A percentile compares a stretch with the other conserved stretches of the same genome.
These are phyloP conservation scores for Phyllosticta capitalensis DNA, from an alignment of 2,329 filamentous ascomycete genomes.

Conservation along the genomic window DNA sequence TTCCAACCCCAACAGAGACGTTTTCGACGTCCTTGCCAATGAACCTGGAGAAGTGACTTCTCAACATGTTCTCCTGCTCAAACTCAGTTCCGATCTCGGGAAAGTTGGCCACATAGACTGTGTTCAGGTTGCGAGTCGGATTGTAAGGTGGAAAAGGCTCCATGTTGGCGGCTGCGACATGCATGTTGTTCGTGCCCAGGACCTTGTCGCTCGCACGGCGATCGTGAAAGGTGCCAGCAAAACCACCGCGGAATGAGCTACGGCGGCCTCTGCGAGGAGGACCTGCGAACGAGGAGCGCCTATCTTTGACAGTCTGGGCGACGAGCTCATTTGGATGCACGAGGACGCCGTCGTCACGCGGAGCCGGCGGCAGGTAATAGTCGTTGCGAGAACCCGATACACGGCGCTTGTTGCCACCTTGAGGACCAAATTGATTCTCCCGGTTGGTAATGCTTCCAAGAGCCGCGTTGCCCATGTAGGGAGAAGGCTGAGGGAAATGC, in stretches of 20 bases:
- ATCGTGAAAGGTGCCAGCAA: background rate
- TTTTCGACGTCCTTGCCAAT: background rate
- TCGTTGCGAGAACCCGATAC: slow-evolving; percentile 1
- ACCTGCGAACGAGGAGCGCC: background rate
- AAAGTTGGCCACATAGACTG: slow-evolving; percentile 2
- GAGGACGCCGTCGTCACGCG: background rate
- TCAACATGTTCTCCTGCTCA: background rate
- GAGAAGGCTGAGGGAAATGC: background rate
- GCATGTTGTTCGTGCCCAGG: background rate
- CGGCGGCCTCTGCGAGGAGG: background rate
- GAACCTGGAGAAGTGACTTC: background rate
- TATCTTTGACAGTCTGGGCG: background rate
- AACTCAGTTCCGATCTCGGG: background rate
- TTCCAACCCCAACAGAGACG: background rate
- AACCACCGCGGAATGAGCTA: background rate
- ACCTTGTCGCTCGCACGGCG: background rate
- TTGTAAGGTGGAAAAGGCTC: slow-evolving; percentile 5
- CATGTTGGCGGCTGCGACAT: background rate
- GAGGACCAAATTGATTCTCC: background rate
- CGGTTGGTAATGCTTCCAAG: slow-evolving; percentile 1
- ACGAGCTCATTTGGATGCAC: background rate
- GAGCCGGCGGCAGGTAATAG: background rate
- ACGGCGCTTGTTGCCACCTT: background rate
- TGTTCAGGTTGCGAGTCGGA: background rate
- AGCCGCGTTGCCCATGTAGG: background rate